Evolutionary conservation across 1,284 basidiomycete species (phyloP), one percentile per base, ranked within the genome.

Genomic region (Rhodotorula sp.): DNA sequence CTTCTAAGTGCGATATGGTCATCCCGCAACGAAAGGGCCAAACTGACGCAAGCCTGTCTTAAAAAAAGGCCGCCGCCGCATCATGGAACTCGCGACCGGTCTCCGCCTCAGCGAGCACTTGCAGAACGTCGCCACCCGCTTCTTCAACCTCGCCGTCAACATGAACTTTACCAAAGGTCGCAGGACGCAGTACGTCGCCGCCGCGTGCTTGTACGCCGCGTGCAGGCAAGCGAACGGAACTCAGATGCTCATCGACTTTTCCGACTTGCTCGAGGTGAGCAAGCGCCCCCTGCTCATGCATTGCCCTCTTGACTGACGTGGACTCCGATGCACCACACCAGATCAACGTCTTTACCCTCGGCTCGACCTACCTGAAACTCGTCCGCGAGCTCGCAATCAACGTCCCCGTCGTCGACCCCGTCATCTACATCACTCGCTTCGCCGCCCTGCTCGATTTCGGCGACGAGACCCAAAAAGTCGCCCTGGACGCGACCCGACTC

Each of bases 201-300:
- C 95, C 0, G 90, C 94, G 60, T 99, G 96, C 80, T 85, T 98
- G 62, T 99, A 99, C 79, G 88, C 97, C 62, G 93, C 94, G 12
- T 96, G 94, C 79, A 83, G 96, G 67, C 89, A 94, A 81, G 91
- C 91, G 77, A 92, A 95, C 81, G 82, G 83, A 26, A 92, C 90
- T 0, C 93, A 95, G 80, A 99, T 99, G 96, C 87, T 99, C 49
- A 99, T 99, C 75, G 96, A 99, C 82, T 98, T 99, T 79, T 91
- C 91, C 22, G 94, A 96, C 79, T 84, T 93, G 42, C 85, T 97
- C 33, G 91, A 92, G 82, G 93, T 91, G 75, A 76, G 84, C 78
- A 12, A 29, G 5, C 61, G n/a, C 60, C 37, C 29, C 18, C 66
- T 64, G 24, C 61, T 64, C 45, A 37, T 71, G 66, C 56, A 17